Percentiles rank a stretch among this genome's conserved stretches.
Evolutionary conservation across 352 stramenopile genomes (phyloP).

Genomic region (Plasmopara halstedii): DNA sequence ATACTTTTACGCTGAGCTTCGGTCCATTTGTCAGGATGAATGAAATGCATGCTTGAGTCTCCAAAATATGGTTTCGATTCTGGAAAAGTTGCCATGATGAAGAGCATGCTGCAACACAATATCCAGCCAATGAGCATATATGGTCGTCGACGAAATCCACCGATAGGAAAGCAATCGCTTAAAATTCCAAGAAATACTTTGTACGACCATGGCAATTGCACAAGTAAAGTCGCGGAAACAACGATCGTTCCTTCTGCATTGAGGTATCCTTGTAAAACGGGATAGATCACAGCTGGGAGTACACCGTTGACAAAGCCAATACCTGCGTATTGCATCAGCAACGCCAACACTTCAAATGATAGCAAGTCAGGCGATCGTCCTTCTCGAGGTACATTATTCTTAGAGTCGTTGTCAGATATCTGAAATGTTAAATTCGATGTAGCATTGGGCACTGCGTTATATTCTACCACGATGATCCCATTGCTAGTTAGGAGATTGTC

Average conservation of each 20-base stretch:
- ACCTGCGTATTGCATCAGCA: conserved; percentile 46
- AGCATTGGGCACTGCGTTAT: no score
- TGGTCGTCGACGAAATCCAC: conserved; percentile 39
- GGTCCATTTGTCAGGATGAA: conserved; percentile 26
- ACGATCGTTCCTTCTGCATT: conserved; percentile 49
- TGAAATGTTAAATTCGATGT: no score
- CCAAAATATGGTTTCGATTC: conserved; percentile 42
- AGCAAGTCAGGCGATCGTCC: conserved; percentile 26
- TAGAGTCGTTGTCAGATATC: conserved; percentile 1
- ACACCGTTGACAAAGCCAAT: conserved; percentile 45
- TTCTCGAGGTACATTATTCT: conserved; percentile 26
- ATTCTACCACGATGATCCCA: no score
- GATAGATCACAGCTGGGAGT: conserved; percentile 44
- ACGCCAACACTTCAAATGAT: conserved; percentile 22
- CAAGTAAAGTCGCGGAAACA: conserved; percentile 34
- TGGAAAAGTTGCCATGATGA: conserved; percentile 33
- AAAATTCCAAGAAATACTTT: conserved; percentile 53
- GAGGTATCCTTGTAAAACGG: conserved; percentile 48
- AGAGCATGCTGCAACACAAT: conserved; percentile 38
- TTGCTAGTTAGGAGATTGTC: no score
- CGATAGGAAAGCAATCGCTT: conserved; percentile 57
- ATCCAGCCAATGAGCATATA: conserved; percentile 58
- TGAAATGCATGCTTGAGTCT: conserved; percentile 25
- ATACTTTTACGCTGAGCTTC: conserved; percentile 26
- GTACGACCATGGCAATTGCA: conserved; percentile 53